Evolutionary conservation across 768 basidiomycete genomes (phyloP).

Genomic region (Gyrodon lividus): DNA sequence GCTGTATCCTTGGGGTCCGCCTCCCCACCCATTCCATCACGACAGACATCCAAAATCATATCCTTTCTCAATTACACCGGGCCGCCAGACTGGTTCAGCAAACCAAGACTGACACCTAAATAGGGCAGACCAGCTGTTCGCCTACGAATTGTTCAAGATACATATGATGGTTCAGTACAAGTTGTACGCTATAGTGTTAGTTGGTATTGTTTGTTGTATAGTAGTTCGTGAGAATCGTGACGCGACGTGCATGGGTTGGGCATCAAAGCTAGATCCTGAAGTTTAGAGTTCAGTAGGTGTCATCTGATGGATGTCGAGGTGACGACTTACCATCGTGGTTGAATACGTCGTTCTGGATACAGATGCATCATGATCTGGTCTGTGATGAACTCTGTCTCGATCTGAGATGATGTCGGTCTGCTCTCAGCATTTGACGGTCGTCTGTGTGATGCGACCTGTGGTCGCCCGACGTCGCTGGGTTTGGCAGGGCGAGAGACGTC

Average conservation of each 20-base stretch:
- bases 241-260: constrained; percentile 4
- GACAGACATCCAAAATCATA: no score
- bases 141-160: constrained; percentile 6
- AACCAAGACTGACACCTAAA: constrained; percentile 2
- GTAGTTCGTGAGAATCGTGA: constrained; percentile 10
- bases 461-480: constrained; percentile 19
- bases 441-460: constrained; percentile 14
- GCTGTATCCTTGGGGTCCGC: neutral
- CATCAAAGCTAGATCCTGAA: constrained; percentile 21
- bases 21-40: constrained; percentile 19
- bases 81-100: constrained; percentile 15
- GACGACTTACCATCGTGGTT: constrained; percentile 30
- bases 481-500: constrained; percentile 7
- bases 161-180: constrained; percentile 14
- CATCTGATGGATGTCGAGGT: neutral
- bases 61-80: constrained; percentile 14
- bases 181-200: constrained; percentile 19
- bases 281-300: neutral
- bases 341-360: constrained; percentile 33
- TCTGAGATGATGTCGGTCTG: constrained; percentile 26
- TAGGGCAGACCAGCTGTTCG: constrained; percentile 20
- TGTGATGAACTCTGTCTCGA: constrained; percentile 31
- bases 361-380: constrained; percentile 37
- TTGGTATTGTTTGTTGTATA: constrained; percentile 12
- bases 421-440: constrained; percentile 12